Conservation (phyloP, 2,329 filamentous ascomycete species). For the Epichloe gansuensis region DNA sequence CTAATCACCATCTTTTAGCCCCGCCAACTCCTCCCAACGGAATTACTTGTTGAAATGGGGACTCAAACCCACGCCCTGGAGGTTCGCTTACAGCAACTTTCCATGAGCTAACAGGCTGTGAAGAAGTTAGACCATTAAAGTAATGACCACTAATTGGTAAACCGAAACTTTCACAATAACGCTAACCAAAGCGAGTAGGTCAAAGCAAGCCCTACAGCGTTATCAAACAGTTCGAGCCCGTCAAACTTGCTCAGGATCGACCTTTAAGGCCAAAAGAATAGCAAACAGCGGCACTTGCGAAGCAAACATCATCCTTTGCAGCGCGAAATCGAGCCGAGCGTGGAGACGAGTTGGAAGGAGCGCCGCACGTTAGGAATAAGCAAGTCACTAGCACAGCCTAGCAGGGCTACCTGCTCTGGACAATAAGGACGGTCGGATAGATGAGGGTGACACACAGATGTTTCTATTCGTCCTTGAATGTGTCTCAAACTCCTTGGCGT, state of each 20-base stretch:
- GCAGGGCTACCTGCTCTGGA: no score
- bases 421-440: no score
- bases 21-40: not conserved
- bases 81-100: not conserved
- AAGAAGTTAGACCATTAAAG: not conserved
- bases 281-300: not conserved
- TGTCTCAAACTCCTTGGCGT: no score
- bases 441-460: no score
- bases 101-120: not conserved
- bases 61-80: not conserved
- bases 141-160: not conserved
- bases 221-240: not conserved
- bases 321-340: not conserved
- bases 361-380: no score
- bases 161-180: no score
- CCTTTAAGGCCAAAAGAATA: not conserved
- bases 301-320: not conserved
- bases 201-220: not conserved
- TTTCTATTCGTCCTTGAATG: no score
- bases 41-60: not conserved
- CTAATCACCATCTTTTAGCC: no score
- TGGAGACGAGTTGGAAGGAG: no score
- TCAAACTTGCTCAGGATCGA: constrained; percentile 1
- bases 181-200: no score
- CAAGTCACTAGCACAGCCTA: no score